Percentiles rank a stretch among this genome's conserved stretches.
Conservation (phyloP, 1,284 basidiomycete genomes). For the Cutaneotrichosporon sp. region DNA sequence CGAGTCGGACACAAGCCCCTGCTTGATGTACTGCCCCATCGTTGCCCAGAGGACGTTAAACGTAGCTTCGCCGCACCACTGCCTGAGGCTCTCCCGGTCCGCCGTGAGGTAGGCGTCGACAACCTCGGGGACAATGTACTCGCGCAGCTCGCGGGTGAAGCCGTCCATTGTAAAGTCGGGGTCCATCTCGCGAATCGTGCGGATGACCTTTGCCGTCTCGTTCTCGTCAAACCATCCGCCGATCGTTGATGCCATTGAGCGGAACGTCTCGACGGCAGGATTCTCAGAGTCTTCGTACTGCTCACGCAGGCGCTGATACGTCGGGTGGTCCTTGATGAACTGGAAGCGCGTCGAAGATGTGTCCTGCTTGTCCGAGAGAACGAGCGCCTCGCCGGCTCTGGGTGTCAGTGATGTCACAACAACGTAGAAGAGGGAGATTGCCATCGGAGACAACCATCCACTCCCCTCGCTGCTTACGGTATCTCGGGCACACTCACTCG, state of each 20-base stretch:
- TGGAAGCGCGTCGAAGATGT: constrained; percentile 56
- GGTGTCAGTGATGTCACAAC: constrained; percentile 5
- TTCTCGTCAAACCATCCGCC: constrained; percentile 92
- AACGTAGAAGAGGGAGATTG: neutral
- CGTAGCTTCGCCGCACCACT: constrained; percentile 97
- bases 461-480: neutral
- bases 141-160: constrained; percentile 87
- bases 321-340: constrained; percentile 62
- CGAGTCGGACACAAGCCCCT: constrained; percentile 84
- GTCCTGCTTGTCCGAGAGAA: constrained; percentile 57
- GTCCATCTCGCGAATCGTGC: constrained; percentile 81
- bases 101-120: constrained; percentile 93
- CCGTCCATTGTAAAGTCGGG: constrained; percentile 79
- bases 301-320: constrained; percentile 59
- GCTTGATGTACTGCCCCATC: constrained; percentile 88
- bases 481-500: constrained; percentile 61
- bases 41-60: constrained; percentile 97
- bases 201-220: constrained; percentile 90
- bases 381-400: constrained; percentile 80
- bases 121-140: constrained; percentile 96
- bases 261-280: constrained; percentile 75
- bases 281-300: constrained; percentile 92
- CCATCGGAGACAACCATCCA: neutral
- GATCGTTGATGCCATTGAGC: constrained; percentile 79
- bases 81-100: constrained; percentile 77